phyloP scores from a whole-genome alignment of 177 flowering plant genomes.

The Telopea speciosissima region DNA sequence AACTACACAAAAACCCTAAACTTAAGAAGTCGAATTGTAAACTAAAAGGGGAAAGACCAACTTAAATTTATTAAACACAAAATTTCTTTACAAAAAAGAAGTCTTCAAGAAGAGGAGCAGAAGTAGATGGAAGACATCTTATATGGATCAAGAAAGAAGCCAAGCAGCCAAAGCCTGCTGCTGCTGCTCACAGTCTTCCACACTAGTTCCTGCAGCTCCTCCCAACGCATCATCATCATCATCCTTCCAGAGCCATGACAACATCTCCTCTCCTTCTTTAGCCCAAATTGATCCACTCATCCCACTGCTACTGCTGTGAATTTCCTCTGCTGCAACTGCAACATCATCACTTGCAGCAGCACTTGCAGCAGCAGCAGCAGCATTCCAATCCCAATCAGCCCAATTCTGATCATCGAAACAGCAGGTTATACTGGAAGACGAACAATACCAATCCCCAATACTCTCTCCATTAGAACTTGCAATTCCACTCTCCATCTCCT shows the following conservation, averaged over 20 bases:
- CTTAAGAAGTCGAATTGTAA: too few relatives aligned
- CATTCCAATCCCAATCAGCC: conserved; percentile 14
- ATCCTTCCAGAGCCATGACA: conserved; percentile 25
- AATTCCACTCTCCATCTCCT: conserved; percentile 2
- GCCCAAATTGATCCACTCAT: conserved; percentile 11
- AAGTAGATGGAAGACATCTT: too few relatives aligned
- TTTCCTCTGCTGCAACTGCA: background rate
- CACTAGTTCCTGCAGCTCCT: background rate
- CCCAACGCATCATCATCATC: conserved; percentile 5
- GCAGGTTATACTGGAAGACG: conserved; percentile 14
- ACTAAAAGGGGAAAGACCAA: too few relatives aligned
- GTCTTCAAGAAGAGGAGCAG: too few relatives aligned
- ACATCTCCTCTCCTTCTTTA: conserved; percentile 17
- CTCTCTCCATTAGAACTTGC: background rate
- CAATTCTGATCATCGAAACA: conserved; percentile 7
- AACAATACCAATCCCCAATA: conserved; percentile 6
- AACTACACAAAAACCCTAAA: too few relatives aligned
- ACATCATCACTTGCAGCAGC: too few relatives aligned
- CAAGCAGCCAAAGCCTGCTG: conserved; percentile 13
- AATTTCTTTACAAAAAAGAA: too few relatives aligned
- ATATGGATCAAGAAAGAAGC: conserved; percentile 9
- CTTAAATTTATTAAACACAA: too few relatives aligned
- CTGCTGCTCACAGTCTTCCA: conserved; percentile 9
- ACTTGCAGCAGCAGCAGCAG: too few relatives aligned
- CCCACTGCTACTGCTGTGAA: background rate